phyloP scores from a whole-genome alignment of 495 filamentous ascomycete genomes.

The Amphirosellinia nigrospora region DNA sequence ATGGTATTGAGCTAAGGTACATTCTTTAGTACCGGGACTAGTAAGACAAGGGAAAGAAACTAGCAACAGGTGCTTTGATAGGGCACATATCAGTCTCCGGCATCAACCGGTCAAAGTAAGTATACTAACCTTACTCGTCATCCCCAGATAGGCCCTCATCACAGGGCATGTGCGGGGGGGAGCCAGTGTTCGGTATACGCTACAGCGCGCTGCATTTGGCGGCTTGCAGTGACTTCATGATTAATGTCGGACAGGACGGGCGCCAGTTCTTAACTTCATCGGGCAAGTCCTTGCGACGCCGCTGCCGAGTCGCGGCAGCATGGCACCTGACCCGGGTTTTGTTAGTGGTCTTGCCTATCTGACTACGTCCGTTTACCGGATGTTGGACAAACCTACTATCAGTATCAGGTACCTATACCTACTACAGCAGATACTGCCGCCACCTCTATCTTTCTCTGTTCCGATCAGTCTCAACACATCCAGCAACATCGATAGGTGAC shows the following conservation, averaged over 20 bases:
- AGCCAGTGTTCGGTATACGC: not conserved
- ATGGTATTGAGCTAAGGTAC: not conserved
- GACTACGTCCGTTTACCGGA: conserved; percentile 21
- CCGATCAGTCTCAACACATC: not conserved
- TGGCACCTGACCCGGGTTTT: not conserved
- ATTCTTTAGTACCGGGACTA: not conserved
- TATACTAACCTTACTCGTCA: not conserved
- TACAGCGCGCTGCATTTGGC: not conserved
- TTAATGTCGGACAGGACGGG: not conserved
- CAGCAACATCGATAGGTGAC: not conserved
- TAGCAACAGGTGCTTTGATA: not conserved
- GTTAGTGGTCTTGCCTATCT: conserved; percentile 3
- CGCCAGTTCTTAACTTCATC: conserved; percentile 27
- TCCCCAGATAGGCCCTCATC: not conserved
- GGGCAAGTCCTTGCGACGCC: conserved; percentile 42
- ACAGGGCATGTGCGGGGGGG: conserved; percentile 6
- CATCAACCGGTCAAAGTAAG: not conserved
- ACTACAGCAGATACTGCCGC: too few relatives aligned
- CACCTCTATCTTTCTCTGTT: not conserved
- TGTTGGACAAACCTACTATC: not conserved
- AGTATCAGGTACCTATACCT: not conserved
- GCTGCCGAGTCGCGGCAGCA: not conserved
- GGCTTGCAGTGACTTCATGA: not conserved
- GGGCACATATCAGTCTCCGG: conserved; percentile 1
- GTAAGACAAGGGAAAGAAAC: not conserved